These are phyloP conservation scores for Lipomyces yamanashiensis DNA, from an alignment of 805 yeast genomes.

Conservation along the genomic window DNA sequence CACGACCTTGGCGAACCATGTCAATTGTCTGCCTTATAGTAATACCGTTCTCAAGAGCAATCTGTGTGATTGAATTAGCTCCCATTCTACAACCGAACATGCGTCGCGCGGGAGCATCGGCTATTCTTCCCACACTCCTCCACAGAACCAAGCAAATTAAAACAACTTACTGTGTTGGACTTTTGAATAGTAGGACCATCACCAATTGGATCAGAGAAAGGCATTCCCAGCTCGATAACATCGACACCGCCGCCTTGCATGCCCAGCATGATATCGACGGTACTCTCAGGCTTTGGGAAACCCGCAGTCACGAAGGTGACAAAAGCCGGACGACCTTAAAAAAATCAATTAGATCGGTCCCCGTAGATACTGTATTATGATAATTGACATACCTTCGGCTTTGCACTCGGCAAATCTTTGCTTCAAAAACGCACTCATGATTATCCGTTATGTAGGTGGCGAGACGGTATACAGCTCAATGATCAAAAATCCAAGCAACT, in stretches of 20 bases:
- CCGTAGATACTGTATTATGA: neutral
- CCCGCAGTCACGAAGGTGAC: conserved; percentile 95
- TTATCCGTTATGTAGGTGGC: neutral
- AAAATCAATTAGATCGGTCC: neutral
- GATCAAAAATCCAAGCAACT: too few species aligned
- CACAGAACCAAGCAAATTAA: neutral
- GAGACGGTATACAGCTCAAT: neutral
- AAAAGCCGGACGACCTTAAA: conserved; percentile 71
- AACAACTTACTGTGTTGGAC: conserved; percentile 61
- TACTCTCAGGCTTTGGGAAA: conserved; percentile 83
- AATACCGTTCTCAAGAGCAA: conserved; percentile 83
- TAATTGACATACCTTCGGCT: conserved; percentile 24
- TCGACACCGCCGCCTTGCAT: conserved; percentile 96
- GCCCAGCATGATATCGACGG: conserved; percentile 82
- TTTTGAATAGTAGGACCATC: conserved; percentile 97
- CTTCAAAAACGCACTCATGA: conserved; percentile 26
- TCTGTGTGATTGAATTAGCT: conserved; percentile 18
- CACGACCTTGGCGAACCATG: conserved; percentile 74
- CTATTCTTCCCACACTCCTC: neutral
- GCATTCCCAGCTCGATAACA: conserved; percentile 91
- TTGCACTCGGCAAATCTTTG: conserved; percentile 31
- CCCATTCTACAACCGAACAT: neutral
- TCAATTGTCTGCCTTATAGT: conserved; percentile 72
- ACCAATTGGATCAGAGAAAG: conserved; percentile 97
- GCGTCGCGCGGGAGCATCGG: neutral